phyloP scores from a whole-genome alignment of 2,329 filamentous ascomycete species.

The Aspergillus sp. region DNA sequence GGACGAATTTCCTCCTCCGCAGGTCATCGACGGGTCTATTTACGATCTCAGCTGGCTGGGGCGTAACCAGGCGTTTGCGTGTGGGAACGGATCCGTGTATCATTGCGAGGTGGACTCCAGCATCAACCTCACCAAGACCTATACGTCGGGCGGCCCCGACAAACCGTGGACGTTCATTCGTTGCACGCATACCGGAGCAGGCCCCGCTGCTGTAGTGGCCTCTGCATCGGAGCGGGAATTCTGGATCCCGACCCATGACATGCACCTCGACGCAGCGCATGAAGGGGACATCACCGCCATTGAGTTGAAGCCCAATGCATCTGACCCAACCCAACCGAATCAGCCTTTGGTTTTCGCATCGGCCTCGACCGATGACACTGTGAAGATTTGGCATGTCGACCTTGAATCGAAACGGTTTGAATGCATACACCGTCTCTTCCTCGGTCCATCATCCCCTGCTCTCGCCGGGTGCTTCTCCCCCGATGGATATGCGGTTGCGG shows the following conservation, averaged over 20 bases:
- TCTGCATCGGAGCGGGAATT: slow-evolving; percentile 38
- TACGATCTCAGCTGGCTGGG: slow-evolving; percentile 46
- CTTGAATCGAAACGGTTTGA: slow-evolving; percentile 36
- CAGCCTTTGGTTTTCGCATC: slow-evolving; percentile 41
- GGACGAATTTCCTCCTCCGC: slow-evolving; percentile 36
- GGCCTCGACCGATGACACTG: slow-evolving; percentile 45
- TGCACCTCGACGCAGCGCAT: slow-evolving; percentile 39
- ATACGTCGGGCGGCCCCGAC: slow-evolving; percentile 26
- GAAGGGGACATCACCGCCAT: slow-evolving; percentile 44
- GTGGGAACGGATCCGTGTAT: slow-evolving; percentile 40
- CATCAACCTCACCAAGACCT: slow-evolving; percentile 37
- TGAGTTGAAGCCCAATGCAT: slow-evolving; percentile 34
- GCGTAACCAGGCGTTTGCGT: slow-evolving; percentile 37
- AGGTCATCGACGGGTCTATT: slow-evolving; percentile 37
- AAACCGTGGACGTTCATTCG: slow-evolving; percentile 44
- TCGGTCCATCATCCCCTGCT: slow-evolving; percentile 37
- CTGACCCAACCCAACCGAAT: slow-evolving; percentile 22
- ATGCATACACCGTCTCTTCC: slow-evolving; percentile 36
- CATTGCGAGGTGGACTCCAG: slow-evolving; percentile 39
- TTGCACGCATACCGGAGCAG: slow-evolving; percentile 27
- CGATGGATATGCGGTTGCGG: slow-evolving; percentile 47
- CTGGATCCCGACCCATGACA: slow-evolving; percentile 47
- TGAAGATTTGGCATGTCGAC: slow-evolving; percentile 46
- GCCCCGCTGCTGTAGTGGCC: slow-evolving; percentile 39
- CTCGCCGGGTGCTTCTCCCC: slow-evolving; percentile 46